These are phyloP conservation scores for Globisporangium paddicum DNA, from an alignment of 352 stramenopile genomes.

Conservation along the genomic window DNA sequence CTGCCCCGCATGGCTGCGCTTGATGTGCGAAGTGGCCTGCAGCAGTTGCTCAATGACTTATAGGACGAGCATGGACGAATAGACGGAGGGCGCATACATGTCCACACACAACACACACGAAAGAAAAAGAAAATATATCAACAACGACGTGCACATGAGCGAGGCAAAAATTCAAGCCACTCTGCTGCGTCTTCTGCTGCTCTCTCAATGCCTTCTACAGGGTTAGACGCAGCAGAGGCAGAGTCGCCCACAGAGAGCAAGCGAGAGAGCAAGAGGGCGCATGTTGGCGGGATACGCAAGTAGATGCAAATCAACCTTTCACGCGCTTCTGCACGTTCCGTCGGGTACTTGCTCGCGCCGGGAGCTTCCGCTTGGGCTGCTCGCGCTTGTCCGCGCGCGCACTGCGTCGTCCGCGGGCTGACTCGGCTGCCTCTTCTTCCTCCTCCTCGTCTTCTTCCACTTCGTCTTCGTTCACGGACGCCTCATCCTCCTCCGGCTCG, in stretches of 20 bases:
- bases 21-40: conserved; percentile 33
- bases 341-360: conserved; percentile 12
- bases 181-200: not conserved
- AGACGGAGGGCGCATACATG: conserved; percentile 1
- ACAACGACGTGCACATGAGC: conserved; percentile 10
- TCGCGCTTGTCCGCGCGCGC: conserved; percentile 11
- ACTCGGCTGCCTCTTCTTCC: conserved; percentile 25
- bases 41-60: conserved; percentile 63
- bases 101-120: conserved; percentile 3
- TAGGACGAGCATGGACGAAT: conserved; percentile 3
- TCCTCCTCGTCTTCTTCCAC: conserved; percentile 23
- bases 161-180: conserved; percentile 11
- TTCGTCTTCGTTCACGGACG: conserved; percentile 22
- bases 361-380: conserved; percentile 22
- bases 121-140: conserved; percentile 11
- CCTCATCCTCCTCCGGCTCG: conserved; percentile 17
- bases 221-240: not conserved
- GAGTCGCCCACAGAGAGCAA: not conserved
- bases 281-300: not conserved
- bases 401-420: conserved; percentile 17
- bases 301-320: conserved; percentile 46
- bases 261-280: conserved; percentile 1
- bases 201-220: conserved; percentile 2
- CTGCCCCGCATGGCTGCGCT: not conserved
- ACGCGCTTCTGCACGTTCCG: conserved; percentile 40